Conservation (phyloP, 441 rosid species). For the Bocquillonia castaneifolia region DNA sequence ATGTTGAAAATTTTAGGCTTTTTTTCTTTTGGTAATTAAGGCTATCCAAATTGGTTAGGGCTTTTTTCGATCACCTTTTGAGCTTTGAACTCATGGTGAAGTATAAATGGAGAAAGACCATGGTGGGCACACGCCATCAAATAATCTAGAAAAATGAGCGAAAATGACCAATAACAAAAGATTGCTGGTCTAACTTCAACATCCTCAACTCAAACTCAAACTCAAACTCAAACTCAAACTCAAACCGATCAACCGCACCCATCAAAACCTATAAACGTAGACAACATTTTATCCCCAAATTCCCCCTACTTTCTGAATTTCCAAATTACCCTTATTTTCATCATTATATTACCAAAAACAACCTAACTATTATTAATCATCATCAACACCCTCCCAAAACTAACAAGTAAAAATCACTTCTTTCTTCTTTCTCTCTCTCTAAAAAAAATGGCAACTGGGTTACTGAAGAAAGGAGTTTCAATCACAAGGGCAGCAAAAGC, state of each 20-base stretch:
- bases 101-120: background rate
- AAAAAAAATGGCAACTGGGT: conserved; percentile 48
- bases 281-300: background rate
- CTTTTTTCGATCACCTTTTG: no score
- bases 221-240: no score
- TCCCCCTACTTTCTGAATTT: conserved; percentile 2
- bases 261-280: background rate
- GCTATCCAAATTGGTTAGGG: no score
- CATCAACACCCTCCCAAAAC: background rate
- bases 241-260: conserved; percentile 11
- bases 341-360: background rate
- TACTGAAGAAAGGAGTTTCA: conserved; percentile 47
- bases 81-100: background rate
- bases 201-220: no score
- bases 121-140: conserved; percentile 23
- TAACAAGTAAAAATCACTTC: background rate
- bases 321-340: conserved; percentile 12
- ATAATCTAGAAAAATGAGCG: no score
- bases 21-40: no score
- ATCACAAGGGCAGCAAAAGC: conserved; percentile 27
- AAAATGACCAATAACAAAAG: no score
- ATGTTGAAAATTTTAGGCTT: no score
- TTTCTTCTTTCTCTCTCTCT: background rate
- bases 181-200: no score
- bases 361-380: background rate